These are phyloP conservation scores for Lolium multiflorum DNA, from an alignment of 176 grass and related monocot species.

Conservation along the genomic window DNA sequence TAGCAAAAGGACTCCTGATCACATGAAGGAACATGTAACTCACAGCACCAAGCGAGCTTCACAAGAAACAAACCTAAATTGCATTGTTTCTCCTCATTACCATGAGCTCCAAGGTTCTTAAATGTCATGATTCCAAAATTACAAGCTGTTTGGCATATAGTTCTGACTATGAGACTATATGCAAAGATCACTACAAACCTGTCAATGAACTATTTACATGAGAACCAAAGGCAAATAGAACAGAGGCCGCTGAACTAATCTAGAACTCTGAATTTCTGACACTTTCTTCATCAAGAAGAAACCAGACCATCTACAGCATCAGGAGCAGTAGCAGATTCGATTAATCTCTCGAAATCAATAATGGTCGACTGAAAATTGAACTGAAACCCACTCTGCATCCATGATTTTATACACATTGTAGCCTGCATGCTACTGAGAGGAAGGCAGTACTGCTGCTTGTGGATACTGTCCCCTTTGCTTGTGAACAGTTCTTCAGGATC, in stretches of 20 bases:
- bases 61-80: constrained; percentile 16
- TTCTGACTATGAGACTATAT: constrained; percentile 24
- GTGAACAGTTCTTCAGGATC: constrained; percentile 90
- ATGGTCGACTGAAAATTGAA: constrained; percentile 71
- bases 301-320: constrained; percentile 32
- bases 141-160: background rate
- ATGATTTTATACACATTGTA: constrained; percentile 73
- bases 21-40: background rate
- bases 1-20: background rate
- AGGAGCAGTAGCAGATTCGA: constrained; percentile 49
- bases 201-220: constrained; percentile 53
- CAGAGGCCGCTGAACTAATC: constrained; percentile 37
- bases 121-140: background rate
- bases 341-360: constrained; percentile 73
- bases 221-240: constrained; percentile 31
- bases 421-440: constrained; percentile 63
- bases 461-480: constrained; percentile 69
- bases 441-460: constrained; percentile 80
- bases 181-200: constrained; percentile 8
- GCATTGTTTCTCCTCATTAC: background rate
- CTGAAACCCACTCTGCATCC: constrained; percentile 80
- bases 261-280: constrained; percentile 13
- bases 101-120: constrained; percentile 17
- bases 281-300: constrained; percentile 35
- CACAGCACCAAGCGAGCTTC: background rate